Evolutionary conservation across 2,329 filamentous ascomycete species (phyloP).

Genomic region (Neoascochyta sp.): DNA sequence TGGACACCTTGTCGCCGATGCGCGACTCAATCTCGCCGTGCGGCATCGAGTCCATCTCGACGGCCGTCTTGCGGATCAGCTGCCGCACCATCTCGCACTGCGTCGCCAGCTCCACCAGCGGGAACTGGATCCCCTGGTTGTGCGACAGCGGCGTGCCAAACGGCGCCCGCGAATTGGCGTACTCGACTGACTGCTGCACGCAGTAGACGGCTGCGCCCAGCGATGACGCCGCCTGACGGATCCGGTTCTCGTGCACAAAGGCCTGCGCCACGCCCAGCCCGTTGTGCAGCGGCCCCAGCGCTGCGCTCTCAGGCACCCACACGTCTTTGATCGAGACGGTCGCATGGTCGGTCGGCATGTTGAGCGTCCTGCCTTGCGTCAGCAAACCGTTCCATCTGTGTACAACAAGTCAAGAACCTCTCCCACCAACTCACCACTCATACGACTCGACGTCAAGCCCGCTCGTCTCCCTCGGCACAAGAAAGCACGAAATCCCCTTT

Average conservation of each 20-base stretch:
- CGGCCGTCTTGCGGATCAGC: constrained; percentile 59
- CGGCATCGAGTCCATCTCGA: constrained; percentile 58
- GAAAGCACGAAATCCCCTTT: constrained; percentile 59
- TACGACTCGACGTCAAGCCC: constrained; percentile 56
- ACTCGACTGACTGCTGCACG: constrained; percentile 54
- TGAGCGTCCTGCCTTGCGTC: constrained; percentile 50
- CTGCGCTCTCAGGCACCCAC: constrained; percentile 51
- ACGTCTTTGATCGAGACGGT: constrained; percentile 57
- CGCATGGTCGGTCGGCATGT: constrained; percentile 65
- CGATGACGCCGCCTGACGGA: constrained; percentile 60
- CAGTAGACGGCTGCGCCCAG: constrained; percentile 60
- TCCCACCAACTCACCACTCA: constrained; percentile 52
- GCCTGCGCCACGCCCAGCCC: constrained; percentile 61
- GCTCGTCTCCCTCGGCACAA: constrained; percentile 52
- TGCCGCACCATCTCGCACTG: constrained; percentile 61
- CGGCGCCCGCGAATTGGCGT: constrained; percentile 53
- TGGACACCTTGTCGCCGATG: constrained; percentile 59
- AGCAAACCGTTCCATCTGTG: constrained; percentile 1
- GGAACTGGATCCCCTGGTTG: constrained; percentile 63
- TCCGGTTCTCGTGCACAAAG: constrained; percentile 63
- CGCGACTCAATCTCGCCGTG: constrained; percentile 55
- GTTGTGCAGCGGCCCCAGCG: constrained; percentile 52
- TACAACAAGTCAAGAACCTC: too few relatives aligned
- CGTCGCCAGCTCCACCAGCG: constrained; percentile 59
- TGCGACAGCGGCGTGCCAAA: constrained; percentile 56